Base-by-base conservation (phyloP, 768 basidiomycete genomes). In the Suillus brevipes region DNA sequence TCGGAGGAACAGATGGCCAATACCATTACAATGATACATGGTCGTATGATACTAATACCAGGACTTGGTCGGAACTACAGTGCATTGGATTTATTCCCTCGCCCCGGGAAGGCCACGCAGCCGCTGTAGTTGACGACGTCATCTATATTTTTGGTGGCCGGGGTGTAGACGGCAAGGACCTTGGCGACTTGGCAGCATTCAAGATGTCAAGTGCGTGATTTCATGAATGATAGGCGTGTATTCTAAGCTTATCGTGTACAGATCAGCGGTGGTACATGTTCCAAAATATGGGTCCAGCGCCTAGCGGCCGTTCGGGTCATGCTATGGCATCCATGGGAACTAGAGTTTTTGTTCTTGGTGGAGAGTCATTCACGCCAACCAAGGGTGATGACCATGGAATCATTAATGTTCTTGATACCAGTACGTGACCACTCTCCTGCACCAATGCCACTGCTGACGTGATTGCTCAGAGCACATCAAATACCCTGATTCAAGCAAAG, bases 201-300 rank as follows among this genome's bases (percentile, higher is more conserved):
- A 98, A 97, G 79, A 88, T 99, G 65, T 89, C 94, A 12, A 99
- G 97, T 99, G 69, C 73, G 96, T 86, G 28, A 23, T 52, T 60
- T 45, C 20, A 6, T 52, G 47, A 36, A 45, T 40, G 60, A 1
- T 20, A 59, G 68, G 60, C 36, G 49, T 66, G 12, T 20, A 40
- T 43, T 55, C 66, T 75, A 62, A 75, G 62, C 7, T 36, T 65
- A 2, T 16, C 62, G 56, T 20, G 4, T 60, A 37, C 74, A 98
- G 97, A 95, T 77, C 93, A 95, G 73, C 85, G 97, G 70, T 99
- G 97, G 97, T 99, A 96, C 79, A 99, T 96, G 94, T 99, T 99
- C 82, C 95, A 98, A 78, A 97, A 98, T 74, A 99, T 99, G 97
- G 97, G 97, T 0, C 97, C 97, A 20, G 87, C 94, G 18, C 97